Evolutionary conservation across 495 filamentous ascomycete species (phyloP).

Genomic region (Podospora conica): DNA sequence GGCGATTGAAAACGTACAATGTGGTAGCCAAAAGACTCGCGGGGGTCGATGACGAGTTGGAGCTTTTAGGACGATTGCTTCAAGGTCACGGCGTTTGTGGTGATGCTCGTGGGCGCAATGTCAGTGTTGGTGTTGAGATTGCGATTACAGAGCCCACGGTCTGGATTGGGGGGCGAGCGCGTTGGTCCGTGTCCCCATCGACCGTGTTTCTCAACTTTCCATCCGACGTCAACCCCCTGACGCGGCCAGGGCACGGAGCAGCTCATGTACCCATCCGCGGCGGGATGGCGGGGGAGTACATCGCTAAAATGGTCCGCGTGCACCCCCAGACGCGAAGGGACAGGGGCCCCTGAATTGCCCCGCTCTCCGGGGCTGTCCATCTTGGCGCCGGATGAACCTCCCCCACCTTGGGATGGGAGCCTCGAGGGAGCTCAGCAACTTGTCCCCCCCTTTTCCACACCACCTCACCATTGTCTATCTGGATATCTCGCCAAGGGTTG

Average conservation of each 20-base stretch:
- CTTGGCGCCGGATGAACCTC: neutral
- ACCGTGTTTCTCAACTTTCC: neutral
- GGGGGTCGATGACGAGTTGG: neutral
- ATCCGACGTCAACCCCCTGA: neutral
- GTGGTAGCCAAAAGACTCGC: neutral
- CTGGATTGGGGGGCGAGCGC: neutral
- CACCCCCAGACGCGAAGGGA: neutral
- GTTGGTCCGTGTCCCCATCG: neutral
- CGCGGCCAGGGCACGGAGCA: neutral
- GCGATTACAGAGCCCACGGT: neutral
- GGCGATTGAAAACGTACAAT: conserved; percentile 2
- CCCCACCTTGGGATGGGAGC: neutral
- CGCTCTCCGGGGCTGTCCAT: neutral
- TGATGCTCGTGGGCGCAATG: neutral
- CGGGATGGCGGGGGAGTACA: neutral
- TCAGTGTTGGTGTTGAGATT: neutral
- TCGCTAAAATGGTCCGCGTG: neutral
- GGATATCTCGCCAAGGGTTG: too few relatives aligned
- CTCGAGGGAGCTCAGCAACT: neutral
- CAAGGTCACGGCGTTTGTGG: neutral
- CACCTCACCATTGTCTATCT: neutral
- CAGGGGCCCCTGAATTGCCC: neutral
- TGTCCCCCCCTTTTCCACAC: neutral
- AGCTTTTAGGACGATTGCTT: neutral
- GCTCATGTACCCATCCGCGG: neutral